These are phyloP conservation scores for Austroboletus novae-zelandiae DNA, from an alignment of 1,284 basidiomycete genomes.

Conservation along the genomic window DNA sequence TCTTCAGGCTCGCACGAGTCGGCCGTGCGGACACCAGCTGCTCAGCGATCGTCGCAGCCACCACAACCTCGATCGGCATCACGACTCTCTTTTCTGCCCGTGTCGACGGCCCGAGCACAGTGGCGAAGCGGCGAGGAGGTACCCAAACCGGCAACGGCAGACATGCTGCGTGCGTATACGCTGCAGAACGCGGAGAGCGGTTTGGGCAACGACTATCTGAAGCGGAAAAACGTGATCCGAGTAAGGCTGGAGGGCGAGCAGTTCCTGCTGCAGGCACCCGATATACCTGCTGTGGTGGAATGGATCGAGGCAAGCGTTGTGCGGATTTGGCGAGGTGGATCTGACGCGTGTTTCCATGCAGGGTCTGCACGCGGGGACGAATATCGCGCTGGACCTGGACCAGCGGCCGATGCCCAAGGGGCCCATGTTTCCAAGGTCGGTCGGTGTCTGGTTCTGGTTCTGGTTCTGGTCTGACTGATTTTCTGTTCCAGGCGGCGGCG, in stretches of 20 bases:
- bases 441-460: too few species aligned
- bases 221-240: constrained; percentile 94
- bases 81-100: constrained; percentile 20
- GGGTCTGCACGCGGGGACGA: constrained; percentile 92
- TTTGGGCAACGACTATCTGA: constrained; percentile 91
- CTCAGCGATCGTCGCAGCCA: constrained; percentile 9
- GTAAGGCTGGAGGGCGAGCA: constrained; percentile 94
- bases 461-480: too few species aligned
- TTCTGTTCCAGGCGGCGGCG: constrained; percentile 37
- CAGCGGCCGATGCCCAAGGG: constrained; percentile 86
- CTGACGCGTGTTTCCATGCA: constrained; percentile 30
- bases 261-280: constrained; percentile 89
- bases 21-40: constrained; percentile 10
- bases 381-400: constrained; percentile 90
- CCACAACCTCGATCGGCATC: constrained; percentile 19
- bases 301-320: constrained; percentile 85
- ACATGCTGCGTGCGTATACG: constrained; percentile 68
- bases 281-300: constrained; percentile 84
- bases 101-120: constrained; percentile 7
- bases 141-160: constrained; percentile 42
- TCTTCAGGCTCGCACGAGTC: constrained; percentile 26
- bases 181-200: constrained; percentile 92
- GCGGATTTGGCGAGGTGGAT: constrained; percentile 4
- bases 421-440: constrained; percentile 73
- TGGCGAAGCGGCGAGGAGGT: constrained; percentile 25